A percentile compares a stretch with the other conserved stretches of the same genome.
Conservation (phyloP, 306 rosid genomes). For the Cyclanthera cordifolia region DNA sequence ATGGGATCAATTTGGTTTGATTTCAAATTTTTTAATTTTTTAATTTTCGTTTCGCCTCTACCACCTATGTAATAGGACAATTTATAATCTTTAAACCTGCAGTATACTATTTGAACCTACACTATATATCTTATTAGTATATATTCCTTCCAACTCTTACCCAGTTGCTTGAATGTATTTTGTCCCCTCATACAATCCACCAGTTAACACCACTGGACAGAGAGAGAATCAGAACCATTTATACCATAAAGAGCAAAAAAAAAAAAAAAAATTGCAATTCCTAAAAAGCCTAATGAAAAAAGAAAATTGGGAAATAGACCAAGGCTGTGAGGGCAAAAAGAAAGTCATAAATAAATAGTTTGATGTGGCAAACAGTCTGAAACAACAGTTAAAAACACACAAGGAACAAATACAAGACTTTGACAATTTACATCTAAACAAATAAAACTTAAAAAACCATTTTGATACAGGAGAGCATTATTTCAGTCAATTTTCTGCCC, state of each 20-base stretch:
- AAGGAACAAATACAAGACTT: neutral
- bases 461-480: slow-evolving; percentile 9
- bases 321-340: neutral
- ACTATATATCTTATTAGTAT: too few relatives aligned
- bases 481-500: slow-evolving; percentile 24
- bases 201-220: too few relatives aligned
- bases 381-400: neutral
- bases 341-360: slow-evolving; percentile 2
- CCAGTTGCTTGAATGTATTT: too few relatives aligned
- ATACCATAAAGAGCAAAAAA: neutral
- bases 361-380: neutral
- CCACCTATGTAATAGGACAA: too few relatives aligned
- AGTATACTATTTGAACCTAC: too few relatives aligned
- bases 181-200: too few relatives aligned
- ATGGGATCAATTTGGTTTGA: too few relatives aligned
- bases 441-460: neutral
- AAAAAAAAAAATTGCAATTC: neutral
- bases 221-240: too few relatives aligned
- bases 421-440: slow-evolving; percentile 13
- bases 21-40: too few relatives aligned
- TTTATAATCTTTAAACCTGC: too few relatives aligned
- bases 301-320: neutral
- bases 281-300: neutral
- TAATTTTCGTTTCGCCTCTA: too few relatives aligned
- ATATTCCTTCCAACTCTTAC: too few relatives aligned